Evolutionary conservation across 164 flowering plant species (phyloP), one percentile per base, ranked within the genome.

Genomic region (Pachysandra terminalis): DNA sequence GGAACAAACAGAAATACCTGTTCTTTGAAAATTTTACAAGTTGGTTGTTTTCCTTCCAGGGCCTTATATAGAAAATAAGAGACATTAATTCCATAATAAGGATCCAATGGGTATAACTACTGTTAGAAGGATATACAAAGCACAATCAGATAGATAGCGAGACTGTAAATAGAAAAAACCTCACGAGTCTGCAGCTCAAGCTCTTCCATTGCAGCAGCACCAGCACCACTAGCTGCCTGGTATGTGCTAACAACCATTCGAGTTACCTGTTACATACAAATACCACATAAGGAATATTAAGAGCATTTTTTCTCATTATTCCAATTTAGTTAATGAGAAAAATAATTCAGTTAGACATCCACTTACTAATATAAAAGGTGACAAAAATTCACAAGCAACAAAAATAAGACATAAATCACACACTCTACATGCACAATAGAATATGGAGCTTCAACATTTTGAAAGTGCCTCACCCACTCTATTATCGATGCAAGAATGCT

Each of bases 171-270:
- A 63, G 22, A 62, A 56, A 35, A 77, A 73, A 95, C 99, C 98
- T 95, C 99, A 53, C 93, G 96, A 71, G 99, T 95, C 74, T 95
- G 99, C 70, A 75, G 81, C 79, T 77, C 88, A 79, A 95, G 97
- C 83, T 95, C 99, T 69, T 91, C 94, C 99, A 95, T 95, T 71
- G 99, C 98, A 60, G 98, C 98, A 68, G 99, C 99, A 72, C 99
- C 98, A 64, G 99, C 99, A 70, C 99, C 99, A 83, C 99, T 96
- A 35, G 98, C 99, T 52, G 99, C 99, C 73, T 96, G 98, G 72
- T 96, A 96, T 25, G 99, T 96, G 75, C 99, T 96, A 61, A 96
- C 99, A 74, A 92, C 98, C 98, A 95, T 92, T n/a, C 97, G 86
- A 32, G 52, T 48, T 24, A 92, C 99, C 99, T 96, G 71, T 59